Percentiles rank a stretch among this genome's conserved stretches.
phyloP scores from a whole-genome alignment of 345 rosid genomes.

The Hypericum androsaemum region DNA sequence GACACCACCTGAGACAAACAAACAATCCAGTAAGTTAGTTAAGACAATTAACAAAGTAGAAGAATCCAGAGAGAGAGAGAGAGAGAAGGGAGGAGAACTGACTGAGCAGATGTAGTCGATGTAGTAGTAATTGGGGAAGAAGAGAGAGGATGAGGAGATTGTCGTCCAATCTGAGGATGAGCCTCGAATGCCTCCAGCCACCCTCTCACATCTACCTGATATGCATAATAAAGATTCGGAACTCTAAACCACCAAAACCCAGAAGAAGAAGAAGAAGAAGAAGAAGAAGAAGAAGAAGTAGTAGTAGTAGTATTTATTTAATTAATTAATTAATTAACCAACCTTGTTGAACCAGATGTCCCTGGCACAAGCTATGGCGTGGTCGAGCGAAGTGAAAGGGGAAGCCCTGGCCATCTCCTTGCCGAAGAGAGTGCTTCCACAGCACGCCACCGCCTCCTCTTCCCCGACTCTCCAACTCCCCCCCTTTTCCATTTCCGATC shows the following conservation, averaged over 20 bases:
- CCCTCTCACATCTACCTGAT: conserved; percentile 66
- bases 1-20: conserved; percentile 39
- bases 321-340: too few species aligned
- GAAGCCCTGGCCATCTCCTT: conserved; percentile 46
- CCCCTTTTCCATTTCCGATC: too few species aligned
- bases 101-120: conserved; percentile 43
- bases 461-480: conserved; percentile 41
- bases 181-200: conserved; percentile 91
- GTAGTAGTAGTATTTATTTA: too few species aligned
- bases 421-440: conserved; percentile 72
- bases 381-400: conserved; percentile 44
- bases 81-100: conserved; percentile 12
- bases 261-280: background rate
- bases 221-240: background rate
- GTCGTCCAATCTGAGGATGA: conserved; percentile 77
- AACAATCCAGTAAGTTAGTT: too few species aligned
- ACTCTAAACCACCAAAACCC: too few species aligned
- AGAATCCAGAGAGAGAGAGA: background rate
- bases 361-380: conserved; percentile 46
- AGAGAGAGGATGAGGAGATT: conserved; percentile 35
- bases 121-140: conserved; percentile 19
- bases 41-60: background rate
- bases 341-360: conserved; percentile 78
- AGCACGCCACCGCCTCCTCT: conserved; percentile 61
- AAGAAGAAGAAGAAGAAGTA: background rate